Evolutionary conservation across 1,284 basidiomycete genomes (phyloP), one percentile per base, ranked within the genome.

Genomic region (Tilletia indica): DNA sequence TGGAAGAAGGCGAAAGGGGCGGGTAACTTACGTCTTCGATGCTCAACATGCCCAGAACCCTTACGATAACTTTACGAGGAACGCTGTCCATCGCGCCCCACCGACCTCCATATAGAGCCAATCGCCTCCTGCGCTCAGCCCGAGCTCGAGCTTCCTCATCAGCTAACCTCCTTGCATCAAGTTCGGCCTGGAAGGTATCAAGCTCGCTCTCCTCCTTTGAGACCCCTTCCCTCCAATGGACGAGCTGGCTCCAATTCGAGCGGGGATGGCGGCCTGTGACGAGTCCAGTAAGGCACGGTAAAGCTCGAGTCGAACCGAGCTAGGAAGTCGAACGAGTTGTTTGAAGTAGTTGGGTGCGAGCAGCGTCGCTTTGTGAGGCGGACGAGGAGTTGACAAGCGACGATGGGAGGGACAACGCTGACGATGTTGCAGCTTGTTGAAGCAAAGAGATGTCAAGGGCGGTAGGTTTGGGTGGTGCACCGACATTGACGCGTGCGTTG

Each of bases 1-100:
- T 72, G 67, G 19, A 79, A 9, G 14, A 14, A 45, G 42, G 42
- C 14, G 42, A 8, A 45, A 14, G 42, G 42, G 42, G 42, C 6
- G 14, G 42, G 70, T 16, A 80, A 70, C 0, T 84, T 86, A 93
- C 86, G 72, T 93, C 90, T 70, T 86, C 85, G 8, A 93, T 88
- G 16, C 86, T 87, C 4, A 95, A 86, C 70, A 88, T 86, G 74
- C 87, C 88, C 47, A 96, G 87, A 51, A 95, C 88, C 67, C 87
- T 87, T 72, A 91, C 86, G 0, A 89, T 88, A 0, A 94, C 84
- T 19, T 89, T 87, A 0, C 90, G 90, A 0, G 91, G 88, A 19
- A 96, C 87, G 63, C 88, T 87, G 12, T 91, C 91, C 48, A 95
- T 86, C 68, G 95, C 88, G 78, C 95, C 94, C 78, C 91, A 91